Base-by-base conservation (phyloP, 2,329 filamentous ascomycete genomes). In the Trichothecium sympodiale region DNA sequence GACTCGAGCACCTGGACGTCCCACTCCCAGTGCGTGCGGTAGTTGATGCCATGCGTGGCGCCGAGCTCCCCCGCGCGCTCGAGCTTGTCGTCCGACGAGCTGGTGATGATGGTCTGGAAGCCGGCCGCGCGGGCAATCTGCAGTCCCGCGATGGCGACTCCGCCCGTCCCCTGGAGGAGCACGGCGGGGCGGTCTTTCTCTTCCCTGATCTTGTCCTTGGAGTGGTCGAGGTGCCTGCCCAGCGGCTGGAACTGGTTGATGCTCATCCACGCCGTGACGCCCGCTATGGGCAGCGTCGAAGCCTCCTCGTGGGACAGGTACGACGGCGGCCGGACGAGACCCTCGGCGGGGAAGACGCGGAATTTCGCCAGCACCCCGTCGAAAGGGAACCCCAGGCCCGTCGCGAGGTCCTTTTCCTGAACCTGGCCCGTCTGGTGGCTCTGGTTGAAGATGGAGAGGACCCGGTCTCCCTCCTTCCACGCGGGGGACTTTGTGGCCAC, bases 221-320 rank as follows among this genome's bases (percentile, higher is more conserved):
- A 17, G 29, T 41, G 38, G 16, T 53, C 48, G 14, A 49, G 38
- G 4, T 64, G 61, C 35, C 70, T 55, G 1, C 71, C 71, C 0
- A 72, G 47, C 0, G 71, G 69, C 17, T 69, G 59, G 58, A 75
- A 69, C 31, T 71, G 68, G 52, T 80, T 79, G 45, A 82, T 60
- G 8, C 70, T 62, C 70, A 75, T 79, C 74, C 73, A 80, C 0
- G 77, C 76, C 3, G 77, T 80, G 20, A 80, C 62, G 2, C 64
- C 65, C 0, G 76, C 74, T 41, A 80, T 72, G 7, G 77, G 74
- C 5, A 81, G 50, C 30, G 71, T 74, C 15, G 63, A 61, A 1
- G 74, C 77, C 52, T 81, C 73, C 41, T 74, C 71, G 40, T 74
- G 65, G 4, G 57, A 63, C 35, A 81, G 47, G 48, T 80, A 73